Base-by-base conservation (phyloP, 768 basidiomycete species). In the Lactarius sp. region DNA sequence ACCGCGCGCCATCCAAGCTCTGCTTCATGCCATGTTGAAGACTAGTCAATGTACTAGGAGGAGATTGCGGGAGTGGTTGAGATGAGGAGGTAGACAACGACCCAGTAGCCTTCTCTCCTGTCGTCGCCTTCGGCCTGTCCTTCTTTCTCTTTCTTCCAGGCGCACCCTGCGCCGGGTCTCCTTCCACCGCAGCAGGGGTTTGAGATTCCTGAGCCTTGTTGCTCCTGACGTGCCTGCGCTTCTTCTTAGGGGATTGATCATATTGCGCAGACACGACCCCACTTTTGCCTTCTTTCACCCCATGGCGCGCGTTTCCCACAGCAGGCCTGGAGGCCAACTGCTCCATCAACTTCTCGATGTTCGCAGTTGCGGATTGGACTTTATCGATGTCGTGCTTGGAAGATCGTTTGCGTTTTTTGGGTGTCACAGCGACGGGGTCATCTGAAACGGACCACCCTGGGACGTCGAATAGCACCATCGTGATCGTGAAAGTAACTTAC, bases 1-100 rank as follows among this genome's bases (percentile, higher is more conserved):
- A 95, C 31, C 87, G 84, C n/a, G 94, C 93, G 0, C 94, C 91
- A 62, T 90, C 85, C 60, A 94, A 74, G 67, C 83, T 91, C 59
- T 86, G 79, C 73, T 85, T 92, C 84, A 97, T 89, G 20, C 73
- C 78, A 55, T 80, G 81, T 72, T 97, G 95, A 68, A 96, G 76
- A 2, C 80, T 74, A 7, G 94, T 94, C 59, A 95, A 75, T 3
- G 66, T 67, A 50, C 60, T 22, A 41, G 51, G 22, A 20, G 64
- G 49, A 13, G 68, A n/a, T 16, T 60, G 36, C 4, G 34, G n/a
- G n/a, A 41, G 47, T n/a, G 60, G 62, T 37, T 42, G 47, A 10
- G 56, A 27, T 22, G 54, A 37, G 14, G 52, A 33, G 2, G 58
- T 4, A 16, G 56, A n/a, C 6, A 10, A 41, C 16, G 39, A 20